phyloP scores from a whole-genome alignment of 2,329 filamentous ascomycete species.

The Beauveria asiatica region DNA sequence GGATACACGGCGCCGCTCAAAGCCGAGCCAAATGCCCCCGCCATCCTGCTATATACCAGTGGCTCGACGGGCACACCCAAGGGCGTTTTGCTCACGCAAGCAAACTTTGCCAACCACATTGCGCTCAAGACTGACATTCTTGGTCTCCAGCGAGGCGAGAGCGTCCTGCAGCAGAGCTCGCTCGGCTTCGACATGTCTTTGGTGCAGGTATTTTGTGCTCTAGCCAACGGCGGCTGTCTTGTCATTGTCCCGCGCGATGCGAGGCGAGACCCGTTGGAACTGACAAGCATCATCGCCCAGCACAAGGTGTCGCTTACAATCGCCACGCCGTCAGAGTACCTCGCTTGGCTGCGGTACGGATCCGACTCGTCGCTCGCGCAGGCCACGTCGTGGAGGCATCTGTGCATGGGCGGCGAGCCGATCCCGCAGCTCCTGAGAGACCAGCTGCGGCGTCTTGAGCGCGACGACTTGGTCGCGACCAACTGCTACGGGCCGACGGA shows the following conservation, averaged over 20 bases:
- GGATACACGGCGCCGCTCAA: not conserved
- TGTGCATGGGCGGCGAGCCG: constrained; percentile 16
- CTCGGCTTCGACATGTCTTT: constrained; percentile 31
- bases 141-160: constrained; percentile 15
- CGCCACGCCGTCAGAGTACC: constrained; percentile 30
- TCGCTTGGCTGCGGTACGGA: constrained; percentile 16
- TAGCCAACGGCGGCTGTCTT: constrained; percentile 27
- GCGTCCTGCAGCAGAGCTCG: constrained; percentile 27
- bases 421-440: constrained; percentile 3
- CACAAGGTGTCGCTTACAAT: constrained; percentile 25
- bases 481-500: constrained; percentile 27
- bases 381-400: not conserved
- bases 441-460: constrained; percentile 6
- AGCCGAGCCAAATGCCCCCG: constrained; percentile 10
- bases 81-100: constrained; percentile 27
- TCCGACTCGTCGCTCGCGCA: not conserved
- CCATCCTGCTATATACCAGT: constrained; percentile 25
- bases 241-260: constrained; percentile 20
- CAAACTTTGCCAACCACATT: constrained; percentile 19
- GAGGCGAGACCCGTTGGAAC: constrained; percentile 25
- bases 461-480: constrained; percentile 11
- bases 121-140: constrained; percentile 16
- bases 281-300: constrained; percentile 23
- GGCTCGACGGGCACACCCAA: constrained; percentile 29
- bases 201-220: constrained; percentile 24